These are phyloP conservation scores for Fusarium avenaceum DNA, from an alignment of 2,329 filamentous ascomycete species.

Conservation along the genomic window DNA sequence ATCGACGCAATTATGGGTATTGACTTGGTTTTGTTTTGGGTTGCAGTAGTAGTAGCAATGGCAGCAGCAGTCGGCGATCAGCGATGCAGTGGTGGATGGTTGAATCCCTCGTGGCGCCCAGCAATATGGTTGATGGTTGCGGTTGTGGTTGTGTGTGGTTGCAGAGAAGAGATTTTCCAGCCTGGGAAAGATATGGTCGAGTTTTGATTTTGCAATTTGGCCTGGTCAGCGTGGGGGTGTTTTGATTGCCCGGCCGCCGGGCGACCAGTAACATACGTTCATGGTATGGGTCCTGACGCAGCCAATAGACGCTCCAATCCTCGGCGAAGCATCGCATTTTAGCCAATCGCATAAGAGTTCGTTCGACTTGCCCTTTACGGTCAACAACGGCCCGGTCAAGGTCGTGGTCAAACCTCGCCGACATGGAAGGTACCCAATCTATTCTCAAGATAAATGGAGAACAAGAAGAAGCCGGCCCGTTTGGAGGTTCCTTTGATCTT, in stretches of 20 bases:
- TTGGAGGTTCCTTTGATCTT: conserved; percentile 24
- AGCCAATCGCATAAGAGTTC: conserved; percentile 28
- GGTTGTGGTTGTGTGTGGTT: conserved; percentile 39
- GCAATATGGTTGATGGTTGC: conserved; percentile 27
- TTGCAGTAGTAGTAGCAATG: conserved; percentile 29
- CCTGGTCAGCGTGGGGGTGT: conserved; percentile 49
- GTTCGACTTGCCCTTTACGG: conserved; percentile 37
- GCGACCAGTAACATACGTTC: conserved; percentile 9
- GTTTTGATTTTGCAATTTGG: conserved; percentile 50
- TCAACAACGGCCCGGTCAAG: conserved; percentile 20
- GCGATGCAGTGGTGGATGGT: conserved; percentile 25
- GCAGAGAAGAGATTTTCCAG: conserved; percentile 38
- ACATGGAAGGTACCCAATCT: conserved; percentile 13
- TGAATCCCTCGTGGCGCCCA: conserved; percentile 39
- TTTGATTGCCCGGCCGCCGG: conserved; percentile 31
- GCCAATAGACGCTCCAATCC: conserved; percentile 36
- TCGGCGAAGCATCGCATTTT: neutral
- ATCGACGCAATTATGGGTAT: conserved; percentile 4
- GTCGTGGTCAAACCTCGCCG: conserved; percentile 2
- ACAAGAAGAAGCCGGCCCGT: conserved; percentile 36
- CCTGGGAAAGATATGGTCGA: conserved; percentile 41
- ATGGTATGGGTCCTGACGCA: neutral
- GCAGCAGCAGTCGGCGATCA: conserved; percentile 38
- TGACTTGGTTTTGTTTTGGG: conserved; percentile 25
- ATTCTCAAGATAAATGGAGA: conserved; percentile 35